These are phyloP conservation scores for Plenodomus tracheiphilus DNA, from an alignment of 2,329 filamentous ascomycete genomes.

Conservation along the genomic window DNA sequence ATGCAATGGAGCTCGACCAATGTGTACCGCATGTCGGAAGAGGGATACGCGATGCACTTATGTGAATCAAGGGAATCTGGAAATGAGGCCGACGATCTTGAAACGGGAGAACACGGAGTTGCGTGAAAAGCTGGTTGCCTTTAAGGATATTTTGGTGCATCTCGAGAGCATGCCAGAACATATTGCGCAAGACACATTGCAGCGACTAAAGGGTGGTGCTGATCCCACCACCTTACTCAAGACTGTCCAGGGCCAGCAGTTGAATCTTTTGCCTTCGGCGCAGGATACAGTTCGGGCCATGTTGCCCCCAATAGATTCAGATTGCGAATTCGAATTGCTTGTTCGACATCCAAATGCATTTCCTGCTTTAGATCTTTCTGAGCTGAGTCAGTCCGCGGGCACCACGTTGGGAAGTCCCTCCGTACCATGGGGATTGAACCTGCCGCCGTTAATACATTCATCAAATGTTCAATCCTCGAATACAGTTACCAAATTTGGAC, in stretches of 20 bases:
- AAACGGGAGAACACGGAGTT: constrained; percentile 13
- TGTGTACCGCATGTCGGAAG: constrained; percentile 12
- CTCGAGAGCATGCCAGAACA: constrained; percentile 8
- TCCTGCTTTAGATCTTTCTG: constrained; percentile 6
- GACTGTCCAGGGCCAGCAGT: constrained; percentile 7
- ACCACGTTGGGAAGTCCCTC: not conserved
- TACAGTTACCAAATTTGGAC: no score
- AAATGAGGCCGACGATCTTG: constrained; percentile 12
- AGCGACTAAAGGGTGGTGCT: constrained; percentile 8
- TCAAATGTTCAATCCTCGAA: no score
- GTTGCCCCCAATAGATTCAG: constrained; percentile 10
- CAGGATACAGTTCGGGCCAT: constrained; percentile 11
- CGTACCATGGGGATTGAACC: not conserved
- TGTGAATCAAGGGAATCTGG: constrained; percentile 11
- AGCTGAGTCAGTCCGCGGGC: not conserved
- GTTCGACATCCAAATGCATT: constrained; percentile 13
- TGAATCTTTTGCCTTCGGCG: constrained; percentile 4
- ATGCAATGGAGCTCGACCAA: constrained; percentile 11
- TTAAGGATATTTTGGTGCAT: constrained; percentile 10
- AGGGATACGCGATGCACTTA: constrained; percentile 12
- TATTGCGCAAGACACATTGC: constrained; percentile 8
- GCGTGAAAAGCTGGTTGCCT: constrained; percentile 9
- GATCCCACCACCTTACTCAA: constrained; percentile 10
- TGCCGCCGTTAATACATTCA: no score
- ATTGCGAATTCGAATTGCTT: constrained; percentile 14